phyloP scores from a whole-genome alignment of 768 basidiomycete species.

The Boletus pseudo-olivaceus region DNA sequence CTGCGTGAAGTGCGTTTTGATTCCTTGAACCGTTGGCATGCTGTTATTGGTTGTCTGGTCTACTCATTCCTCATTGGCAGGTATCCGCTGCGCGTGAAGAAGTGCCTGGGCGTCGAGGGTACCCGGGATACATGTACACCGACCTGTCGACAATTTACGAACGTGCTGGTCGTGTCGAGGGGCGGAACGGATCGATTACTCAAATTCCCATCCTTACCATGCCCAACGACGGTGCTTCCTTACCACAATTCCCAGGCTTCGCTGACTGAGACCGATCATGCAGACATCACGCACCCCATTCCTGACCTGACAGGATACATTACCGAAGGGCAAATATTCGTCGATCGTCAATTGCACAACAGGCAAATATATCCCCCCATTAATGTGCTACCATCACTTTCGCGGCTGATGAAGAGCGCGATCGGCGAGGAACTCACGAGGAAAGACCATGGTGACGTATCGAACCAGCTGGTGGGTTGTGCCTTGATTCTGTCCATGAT shows the following conservation, averaged over 20 bases:
- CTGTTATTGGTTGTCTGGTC: background rate
- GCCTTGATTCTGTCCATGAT: constrained; percentile 22
- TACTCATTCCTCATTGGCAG: constrained; percentile 18
- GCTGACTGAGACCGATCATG: constrained; percentile 24
- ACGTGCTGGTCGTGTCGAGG: constrained; percentile 96
- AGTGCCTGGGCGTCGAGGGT: constrained; percentile 98
- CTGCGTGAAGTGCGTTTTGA: constrained; percentile 73
- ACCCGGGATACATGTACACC: constrained; percentile 98
- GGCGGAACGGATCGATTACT: constrained; percentile 97
- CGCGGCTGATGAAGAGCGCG: constrained; percentile 99
- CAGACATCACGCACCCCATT: constrained; percentile 99
- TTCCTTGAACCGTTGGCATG: constrained; percentile 12
- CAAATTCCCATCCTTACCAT: constrained; percentile 99
- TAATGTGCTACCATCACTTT: constrained; percentile 97
- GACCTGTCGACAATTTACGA: constrained; percentile 99
- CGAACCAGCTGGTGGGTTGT: constrained; percentile 86
- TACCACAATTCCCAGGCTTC: constrained; percentile 15
- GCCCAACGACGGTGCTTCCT: constrained; percentile 91
- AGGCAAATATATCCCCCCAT: constrained; percentile 98
- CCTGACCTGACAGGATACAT: constrained; percentile 99
- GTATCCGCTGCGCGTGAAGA: constrained; percentile 99
- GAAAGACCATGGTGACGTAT: constrained; percentile 98
- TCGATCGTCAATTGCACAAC: constrained; percentile 97
- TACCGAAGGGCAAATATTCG: constrained; percentile 98
- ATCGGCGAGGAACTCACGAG: constrained; percentile 97